A percentile compares a stretch with the other conserved stretches of the same genome.
phyloP scores from a whole-genome alignment of 805 yeast species.

The Barnettozyma pratensis region DNA sequence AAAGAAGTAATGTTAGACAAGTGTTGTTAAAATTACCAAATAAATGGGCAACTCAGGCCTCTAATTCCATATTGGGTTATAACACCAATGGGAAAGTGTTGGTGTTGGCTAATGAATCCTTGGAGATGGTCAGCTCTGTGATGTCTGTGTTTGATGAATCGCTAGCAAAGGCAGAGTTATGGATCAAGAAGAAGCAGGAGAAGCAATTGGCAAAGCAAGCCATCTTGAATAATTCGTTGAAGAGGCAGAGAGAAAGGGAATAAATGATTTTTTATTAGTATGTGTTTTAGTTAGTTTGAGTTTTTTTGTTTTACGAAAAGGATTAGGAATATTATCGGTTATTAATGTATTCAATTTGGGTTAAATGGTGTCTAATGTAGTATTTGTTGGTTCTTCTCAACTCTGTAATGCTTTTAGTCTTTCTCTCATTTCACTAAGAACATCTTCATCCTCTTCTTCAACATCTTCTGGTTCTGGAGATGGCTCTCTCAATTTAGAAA shows the following conservation, averaged over 20 bases:
- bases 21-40: constrained; percentile 71
- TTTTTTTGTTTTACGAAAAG: neutral
- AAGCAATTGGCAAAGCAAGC: constrained; percentile 28
- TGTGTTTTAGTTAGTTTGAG: neutral
- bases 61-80: constrained; percentile 12
- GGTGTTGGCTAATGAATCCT: constrained; percentile 80
- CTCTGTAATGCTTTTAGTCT: constrained; percentile 79
- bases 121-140: constrained; percentile 77
- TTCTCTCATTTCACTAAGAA: constrained; percentile 83
- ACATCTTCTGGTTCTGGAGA: constrained; percentile 53
- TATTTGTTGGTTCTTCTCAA: constrained; percentile 16
- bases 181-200: constrained; percentile 55
- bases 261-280: neutral
- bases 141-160: constrained; percentile 84
- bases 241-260: constrained; percentile 9
- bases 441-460: constrained; percentile 55
- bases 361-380: neutral
- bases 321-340: neutral
- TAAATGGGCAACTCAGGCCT: constrained; percentile 51
- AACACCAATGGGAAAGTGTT: constrained; percentile 66
- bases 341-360: neutral
- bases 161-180: constrained; percentile 75
- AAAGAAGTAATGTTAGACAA: constrained; percentile 74
- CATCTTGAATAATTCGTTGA: constrained; percentile 18
- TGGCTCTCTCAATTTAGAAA: constrained; percentile 20